Evolutionary conservation across 495 filamentous ascomycete species (phyloP).

Genomic region (Eremomyces bilateralis): DNA sequence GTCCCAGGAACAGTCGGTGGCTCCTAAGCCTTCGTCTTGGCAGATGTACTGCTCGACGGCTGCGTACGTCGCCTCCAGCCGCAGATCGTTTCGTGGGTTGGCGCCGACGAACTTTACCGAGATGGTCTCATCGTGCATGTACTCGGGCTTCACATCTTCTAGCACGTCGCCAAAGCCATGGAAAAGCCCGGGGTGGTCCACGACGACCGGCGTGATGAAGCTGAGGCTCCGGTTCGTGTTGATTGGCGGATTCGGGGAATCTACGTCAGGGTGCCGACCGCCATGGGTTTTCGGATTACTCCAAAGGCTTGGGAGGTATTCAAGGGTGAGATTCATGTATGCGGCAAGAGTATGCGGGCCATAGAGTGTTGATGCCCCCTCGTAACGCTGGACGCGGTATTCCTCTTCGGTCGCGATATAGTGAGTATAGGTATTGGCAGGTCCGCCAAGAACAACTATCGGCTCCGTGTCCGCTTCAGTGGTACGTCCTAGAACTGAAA

Average conservation of each 20-base stretch:
- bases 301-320: constrained; percentile 45
- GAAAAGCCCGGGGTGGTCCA: constrained; percentile 47
- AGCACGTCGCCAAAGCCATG: constrained; percentile 58
- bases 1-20: constrained; percentile 32
- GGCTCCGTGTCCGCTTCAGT: constrained; percentile 21
- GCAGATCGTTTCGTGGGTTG: constrained; percentile 75
- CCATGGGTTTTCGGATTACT: constrained; percentile 20
- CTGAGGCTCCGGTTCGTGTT: constrained; percentile 59
- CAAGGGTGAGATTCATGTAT: constrained; percentile 67
- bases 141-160: constrained; percentile 32
- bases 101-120: constrained; percentile 60
- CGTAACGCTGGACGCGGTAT: constrained; percentile 77
- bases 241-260: constrained; percentile 52
- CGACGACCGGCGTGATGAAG: constrained; percentile 64
- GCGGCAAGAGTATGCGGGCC: constrained; percentile 80
- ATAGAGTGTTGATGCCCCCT: constrained; percentile 87
- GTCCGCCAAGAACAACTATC: constrained; percentile 73
- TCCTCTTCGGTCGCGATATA: constrained; percentile 91
- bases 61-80: constrained; percentile 56
- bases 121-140: constrained; percentile 33
- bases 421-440: constrained; percentile 88
- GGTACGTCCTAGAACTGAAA: not conserved
- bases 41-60: constrained; percentile 47
- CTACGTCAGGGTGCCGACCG: constrained; percentile 12
- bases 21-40: constrained; percentile 20